A percentile compares a stretch with the other conserved stretches of the same genome.
Conservation (phyloP, 2,329 filamentous ascomycete genomes). For the Fusarium sp. region DNA sequence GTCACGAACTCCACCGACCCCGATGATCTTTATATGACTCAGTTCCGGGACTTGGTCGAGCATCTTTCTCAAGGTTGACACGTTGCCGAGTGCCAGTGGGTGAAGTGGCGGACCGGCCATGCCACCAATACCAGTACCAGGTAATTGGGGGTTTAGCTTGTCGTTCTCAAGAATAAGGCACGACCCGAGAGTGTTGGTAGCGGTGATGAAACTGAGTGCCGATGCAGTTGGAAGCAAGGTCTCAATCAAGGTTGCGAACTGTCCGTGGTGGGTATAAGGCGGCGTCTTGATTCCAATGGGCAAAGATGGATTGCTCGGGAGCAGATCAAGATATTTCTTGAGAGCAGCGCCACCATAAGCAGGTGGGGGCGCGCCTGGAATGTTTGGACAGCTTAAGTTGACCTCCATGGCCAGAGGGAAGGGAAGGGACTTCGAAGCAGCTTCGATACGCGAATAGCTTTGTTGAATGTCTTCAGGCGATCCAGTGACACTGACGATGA, state of each 20-base stretch:
- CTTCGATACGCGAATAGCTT: constrained; percentile 64
- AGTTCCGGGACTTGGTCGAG: constrained; percentile 63
- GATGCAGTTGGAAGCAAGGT: constrained; percentile 56
- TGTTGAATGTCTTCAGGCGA: constrained; percentile 63
- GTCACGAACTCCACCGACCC: constrained; percentile 78
- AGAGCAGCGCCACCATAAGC: constrained; percentile 70
- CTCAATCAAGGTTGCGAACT: constrained; percentile 68
- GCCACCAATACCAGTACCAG: constrained; percentile 71
- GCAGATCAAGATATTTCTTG: constrained; percentile 62
- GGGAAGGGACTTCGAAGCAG: constrained; percentile 49
- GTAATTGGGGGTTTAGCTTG: constrained; percentile 56
- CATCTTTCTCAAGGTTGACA: constrained; percentile 70
- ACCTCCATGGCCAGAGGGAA: constrained; percentile 75
- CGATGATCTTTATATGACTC: constrained; percentile 70
- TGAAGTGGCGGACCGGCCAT: constrained; percentile 79
- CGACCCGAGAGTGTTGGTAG: constrained; percentile 77
- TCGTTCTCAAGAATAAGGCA: constrained; percentile 65
- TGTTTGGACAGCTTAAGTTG: constrained; percentile 84
- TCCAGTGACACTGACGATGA: constrained; percentile 79
- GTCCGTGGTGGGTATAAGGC: constrained; percentile 76
- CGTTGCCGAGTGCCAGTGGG: constrained; percentile 79
- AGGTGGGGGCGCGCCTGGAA: constrained; percentile 73
- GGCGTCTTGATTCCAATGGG: constrained; percentile 76
- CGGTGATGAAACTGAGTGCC: constrained; percentile 73
- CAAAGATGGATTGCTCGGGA: constrained; percentile 53